Base-by-base conservation (phyloP, 257 asterid species). In the Osmanthus fragrans region DNA sequence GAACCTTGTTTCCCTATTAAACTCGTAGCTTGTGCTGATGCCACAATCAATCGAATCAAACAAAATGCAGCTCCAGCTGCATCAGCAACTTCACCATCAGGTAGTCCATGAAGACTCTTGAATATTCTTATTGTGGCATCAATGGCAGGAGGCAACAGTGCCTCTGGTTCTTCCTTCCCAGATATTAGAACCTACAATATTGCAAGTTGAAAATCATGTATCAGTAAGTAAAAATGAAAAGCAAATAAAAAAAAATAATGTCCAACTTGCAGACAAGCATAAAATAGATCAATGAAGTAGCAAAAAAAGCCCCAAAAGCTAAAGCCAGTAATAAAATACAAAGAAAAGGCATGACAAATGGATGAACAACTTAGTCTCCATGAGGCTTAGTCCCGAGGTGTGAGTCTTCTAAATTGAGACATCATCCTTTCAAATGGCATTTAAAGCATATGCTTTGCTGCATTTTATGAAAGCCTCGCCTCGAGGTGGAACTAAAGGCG, bases 151-250 rank as follows among this genome's bases (percentile, higher is more conserved):
- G 97, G 76, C 7, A 90, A n/a, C n/a, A 82, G 82, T 73, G 84
- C 86, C 18, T 89, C 94, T 15, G 96, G 97, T 37, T 92, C 92
- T 86, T 92, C 97, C 85, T 87, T 89, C 40, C 92, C 97, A 86
- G 97, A 80, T 74, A 92, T 82, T 74, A 92, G 85, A 73, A 92
- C 96, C 97, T 92, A 80, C 70, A 77, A 73, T 36, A 32, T 77
- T 68, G 29, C 71, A 79, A 77, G 72, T 45, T 64, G 47, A 60
- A 73, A 72, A 21, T 49, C 5, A 58, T 25, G 18, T 67, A 7
- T 47, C 51, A 10, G 23, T 54, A 27, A 16, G 19, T 42, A 21
- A 74, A 15, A 7, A 34, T 47, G 69, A 29, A 60, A 18, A 56
- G 3, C 18, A 42, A 42, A 42, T 42, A 4, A 42, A 42, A 42